Evolutionary conservation across 768 basidiomycete genomes (phyloP).

Genomic region (Tephrocybe sp.): DNA sequence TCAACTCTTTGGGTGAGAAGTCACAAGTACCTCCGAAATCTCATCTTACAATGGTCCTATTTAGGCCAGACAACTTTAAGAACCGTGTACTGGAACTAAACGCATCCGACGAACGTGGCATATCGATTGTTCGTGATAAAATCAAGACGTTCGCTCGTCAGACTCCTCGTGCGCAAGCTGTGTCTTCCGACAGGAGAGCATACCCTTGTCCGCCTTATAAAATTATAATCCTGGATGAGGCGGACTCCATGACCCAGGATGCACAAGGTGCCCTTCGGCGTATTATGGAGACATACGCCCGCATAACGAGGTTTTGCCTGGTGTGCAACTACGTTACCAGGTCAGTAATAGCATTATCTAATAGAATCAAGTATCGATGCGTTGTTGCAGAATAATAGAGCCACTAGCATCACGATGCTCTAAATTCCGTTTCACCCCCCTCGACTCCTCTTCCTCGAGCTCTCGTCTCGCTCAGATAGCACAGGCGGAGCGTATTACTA

Average conservation of each 20-base stretch:
- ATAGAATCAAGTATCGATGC: not conserved
- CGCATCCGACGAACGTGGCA: conserved; percentile 98
- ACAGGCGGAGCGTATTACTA: conserved; percentile 62
- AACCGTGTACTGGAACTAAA: conserved; percentile 95
- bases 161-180: conserved; percentile 77
- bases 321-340: conserved; percentile 99
- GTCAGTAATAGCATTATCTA: conserved; percentile 37
- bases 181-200: conserved; percentile 72
- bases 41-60: not conserved
- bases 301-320: conserved; percentile 96
- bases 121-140: conserved; percentile 95
- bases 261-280: conserved; percentile 94
- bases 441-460: conserved; percentile 77
- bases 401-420: conserved; percentile 98
- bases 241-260: conserved; percentile 99
- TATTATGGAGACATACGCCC: conserved; percentile 99
- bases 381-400: conserved; percentile 82
- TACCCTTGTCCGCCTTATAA: conserved; percentile 99
- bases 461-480: conserved; percentile 82
- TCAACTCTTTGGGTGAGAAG: conserved; percentile 87
- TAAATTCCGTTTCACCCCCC: conserved; percentile 96
- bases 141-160: conserved; percentile 97
- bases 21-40: conserved; percentile 5
- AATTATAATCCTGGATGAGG: conserved; percentile 98
- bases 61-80: conserved; percentile 92